Evolutionary conservation across 169 alveolate genomes (phyloP).

Genomic region (Cyclospora cayetanensis): DNA sequence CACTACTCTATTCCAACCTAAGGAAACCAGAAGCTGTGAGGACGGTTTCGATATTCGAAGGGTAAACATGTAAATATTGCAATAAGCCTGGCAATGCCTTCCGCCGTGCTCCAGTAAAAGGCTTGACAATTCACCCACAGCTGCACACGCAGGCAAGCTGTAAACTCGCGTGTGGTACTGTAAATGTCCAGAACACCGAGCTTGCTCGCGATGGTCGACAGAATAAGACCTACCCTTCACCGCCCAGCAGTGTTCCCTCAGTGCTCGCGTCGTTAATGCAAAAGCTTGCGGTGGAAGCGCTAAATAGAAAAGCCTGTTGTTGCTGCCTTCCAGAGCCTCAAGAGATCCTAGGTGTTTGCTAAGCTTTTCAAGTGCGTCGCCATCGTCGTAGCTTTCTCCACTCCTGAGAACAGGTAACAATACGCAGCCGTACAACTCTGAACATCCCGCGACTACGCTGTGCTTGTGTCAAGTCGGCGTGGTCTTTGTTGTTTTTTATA

Average conservation of each 20-base stretch:
- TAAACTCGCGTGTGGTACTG: too few species aligned
- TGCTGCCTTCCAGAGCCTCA: conserved; percentile 14
- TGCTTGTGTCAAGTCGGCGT: background rate
- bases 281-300: conserved; percentile 81
- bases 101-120: too few species aligned
- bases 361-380: conserved; percentile 40
- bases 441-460: background rate
- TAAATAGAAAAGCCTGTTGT: conserved; percentile 76
- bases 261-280: conserved; percentile 34
- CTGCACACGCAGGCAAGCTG: too few species aligned
- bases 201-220: background rate
- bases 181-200: too few species aligned
- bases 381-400: conserved; percentile 47
- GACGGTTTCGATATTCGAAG: too few species aligned
- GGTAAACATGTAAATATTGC: too few species aligned
- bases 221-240: conserved; percentile 41
- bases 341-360: background rate
- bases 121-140: too few species aligned
- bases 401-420: conserved; percentile 37
- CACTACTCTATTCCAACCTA: conserved; percentile 78
- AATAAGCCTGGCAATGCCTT: too few species aligned
- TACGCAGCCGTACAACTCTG: background rate
- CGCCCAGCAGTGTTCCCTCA: conserved; percentile 65
- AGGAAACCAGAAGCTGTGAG: too few species aligned
- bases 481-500: too few species aligned